Percentiles rank a stretch among this genome's conserved stretches.
phyloP scores from a whole-genome alignment of 176 grass and related monocot species.

The Triticum dicoccoides region DNA sequence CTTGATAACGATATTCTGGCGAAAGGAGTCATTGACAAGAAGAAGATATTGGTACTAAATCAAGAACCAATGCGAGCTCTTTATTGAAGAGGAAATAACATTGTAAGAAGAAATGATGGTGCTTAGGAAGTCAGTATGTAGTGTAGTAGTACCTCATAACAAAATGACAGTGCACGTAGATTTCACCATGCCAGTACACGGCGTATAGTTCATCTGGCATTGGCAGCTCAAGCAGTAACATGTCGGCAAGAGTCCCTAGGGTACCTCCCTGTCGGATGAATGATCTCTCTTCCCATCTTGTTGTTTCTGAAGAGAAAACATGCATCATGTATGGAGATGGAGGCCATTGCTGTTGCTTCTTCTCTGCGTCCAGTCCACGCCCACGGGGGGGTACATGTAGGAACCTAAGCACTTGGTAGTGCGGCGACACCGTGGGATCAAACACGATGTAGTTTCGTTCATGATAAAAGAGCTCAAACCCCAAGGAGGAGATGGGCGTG shows the following conservation, averaged over 20 bases:
- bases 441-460: neutral
- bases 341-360: neutral
- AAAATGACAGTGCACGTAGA: neutral
- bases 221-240: neutral
- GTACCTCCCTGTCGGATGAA: neutral
- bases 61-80: neutral
- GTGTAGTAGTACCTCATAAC: neutral
- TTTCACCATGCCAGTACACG: neutral
- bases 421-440: neutral
- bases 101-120: too few species aligned
- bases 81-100: too few species aligned
- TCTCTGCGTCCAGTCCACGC: neutral
- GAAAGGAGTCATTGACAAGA: neutral
- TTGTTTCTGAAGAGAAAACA: neutral
- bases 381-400: neutral
- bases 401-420: neutral
- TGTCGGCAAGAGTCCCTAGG: neutral
- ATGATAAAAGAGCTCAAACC: neutral
- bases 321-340: neutral
- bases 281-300: neutral
- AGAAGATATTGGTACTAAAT: neutral
- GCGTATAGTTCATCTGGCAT: neutral
- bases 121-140: too few species aligned
- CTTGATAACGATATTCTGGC: neutral
- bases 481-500: neutral